phyloP scores from a whole-genome alignment of 345 rosid genomes.

The Acer yangbiense region DNA sequence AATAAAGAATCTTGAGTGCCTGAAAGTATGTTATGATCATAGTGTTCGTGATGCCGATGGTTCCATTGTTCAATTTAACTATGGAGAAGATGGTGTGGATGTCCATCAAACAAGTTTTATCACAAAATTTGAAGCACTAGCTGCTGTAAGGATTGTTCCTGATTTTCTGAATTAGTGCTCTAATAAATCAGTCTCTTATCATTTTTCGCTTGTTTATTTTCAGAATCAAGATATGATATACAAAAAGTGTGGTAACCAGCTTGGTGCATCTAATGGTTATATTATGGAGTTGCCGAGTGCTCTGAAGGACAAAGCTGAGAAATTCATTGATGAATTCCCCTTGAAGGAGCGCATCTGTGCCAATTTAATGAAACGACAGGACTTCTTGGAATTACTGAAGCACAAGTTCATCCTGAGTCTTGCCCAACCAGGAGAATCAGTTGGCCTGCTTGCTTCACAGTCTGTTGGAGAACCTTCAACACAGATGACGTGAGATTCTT shows the following conservation, averaged over 20 bases:
- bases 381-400: slow-evolving; percentile 61
- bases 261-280: slow-evolving; percentile 50
- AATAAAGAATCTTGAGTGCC: slow-evolving; percentile 91
- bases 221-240: slow-evolving; percentile 81
- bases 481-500: slow-evolving; percentile 88
- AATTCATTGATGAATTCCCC: slow-evolving; percentile 49
- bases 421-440: slow-evolving; percentile 99
- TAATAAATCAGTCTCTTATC: slow-evolving; percentile 14
- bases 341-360: slow-evolving; percentile 38
- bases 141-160: slow-evolving; percentile 50
- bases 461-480: slow-evolving; percentile 99
- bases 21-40: slow-evolving; percentile 85
- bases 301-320: slow-evolving; percentile 64
- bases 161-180: slow-evolving; percentile 19
- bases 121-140: slow-evolving; percentile 67
- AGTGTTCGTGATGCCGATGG: slow-evolving; percentile 98
- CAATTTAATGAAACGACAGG: slow-evolving; percentile 43
- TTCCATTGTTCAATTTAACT: slow-evolving; percentile 83
- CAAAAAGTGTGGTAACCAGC: slow-evolving; percentile 41
- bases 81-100: slow-evolving; percentile 99
- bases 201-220: slow-evolving; percentile 16
- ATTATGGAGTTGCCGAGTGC: slow-evolving; percentile 57
- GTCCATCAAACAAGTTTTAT: slow-evolving; percentile 87
- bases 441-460: slow-evolving; percentile 97
- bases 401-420: slow-evolving; percentile 80